Percentiles rank a stretch among this genome's conserved stretches.
phyloP scores from a whole-genome alignment of 139 green algal species.

The Yamagishiella unicocca region DNA sequence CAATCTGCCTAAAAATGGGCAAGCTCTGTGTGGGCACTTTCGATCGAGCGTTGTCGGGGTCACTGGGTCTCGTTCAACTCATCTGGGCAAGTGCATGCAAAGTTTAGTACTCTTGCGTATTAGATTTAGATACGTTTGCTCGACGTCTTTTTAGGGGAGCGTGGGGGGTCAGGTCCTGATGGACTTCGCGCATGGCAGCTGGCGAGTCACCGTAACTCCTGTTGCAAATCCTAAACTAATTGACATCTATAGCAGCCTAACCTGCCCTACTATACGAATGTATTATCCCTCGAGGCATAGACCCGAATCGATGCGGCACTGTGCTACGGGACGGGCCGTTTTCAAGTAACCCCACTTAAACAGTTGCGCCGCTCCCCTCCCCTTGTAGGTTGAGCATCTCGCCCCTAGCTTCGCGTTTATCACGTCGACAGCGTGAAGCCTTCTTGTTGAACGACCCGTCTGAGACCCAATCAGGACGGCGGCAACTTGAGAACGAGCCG shows the following conservation, averaged over 20 bases:
- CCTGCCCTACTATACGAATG: too few relatives aligned
- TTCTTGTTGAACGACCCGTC: background rate
- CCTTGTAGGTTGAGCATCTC: slow-evolving; percentile 21
- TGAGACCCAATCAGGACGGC: slow-evolving; percentile 6
- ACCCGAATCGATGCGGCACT: too few relatives aligned
- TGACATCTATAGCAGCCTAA: too few relatives aligned
- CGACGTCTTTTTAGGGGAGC: too few relatives aligned
- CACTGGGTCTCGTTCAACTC: background rate
- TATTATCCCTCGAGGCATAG: too few relatives aligned
- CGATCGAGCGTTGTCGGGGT: slow-evolving; percentile 8
- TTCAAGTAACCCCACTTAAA: slow-evolving; percentile 22
- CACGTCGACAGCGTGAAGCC: background rate
- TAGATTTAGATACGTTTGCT: too few relatives aligned
- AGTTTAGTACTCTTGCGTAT: too few relatives aligned
- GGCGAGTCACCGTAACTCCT: background rate
- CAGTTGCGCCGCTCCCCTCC: background rate
- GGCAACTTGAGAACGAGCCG: background rate
- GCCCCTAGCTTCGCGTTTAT: background rate
- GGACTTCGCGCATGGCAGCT: background rate
- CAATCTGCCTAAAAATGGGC: background rate
- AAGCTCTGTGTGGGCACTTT: background rate
- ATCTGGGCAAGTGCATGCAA: too few relatives aligned
- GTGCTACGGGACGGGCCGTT: slow-evolving; percentile 24
- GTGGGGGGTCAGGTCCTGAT: background rate
- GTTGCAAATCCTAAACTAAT: too few relatives aligned